These are phyloP conservation scores for Phytophthora crassamura DNA, from an alignment of 352 stramenopile species.

Conservation along the genomic window DNA sequence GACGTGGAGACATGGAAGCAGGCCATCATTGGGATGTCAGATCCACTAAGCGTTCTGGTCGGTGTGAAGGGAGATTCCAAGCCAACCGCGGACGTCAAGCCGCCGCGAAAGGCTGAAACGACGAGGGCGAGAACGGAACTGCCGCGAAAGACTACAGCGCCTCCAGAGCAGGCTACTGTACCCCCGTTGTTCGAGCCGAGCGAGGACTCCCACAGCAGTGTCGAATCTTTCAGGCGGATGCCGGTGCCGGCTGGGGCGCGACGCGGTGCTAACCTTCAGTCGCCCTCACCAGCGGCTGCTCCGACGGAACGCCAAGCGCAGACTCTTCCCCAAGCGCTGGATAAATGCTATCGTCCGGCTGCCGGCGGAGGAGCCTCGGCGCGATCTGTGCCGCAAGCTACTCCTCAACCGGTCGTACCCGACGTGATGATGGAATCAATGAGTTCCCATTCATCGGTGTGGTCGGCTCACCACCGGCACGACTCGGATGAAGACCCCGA, in stretches of 20 bases:
- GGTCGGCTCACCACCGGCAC: neutral
- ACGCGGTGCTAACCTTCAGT: neutral
- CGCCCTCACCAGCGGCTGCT: too few species aligned
- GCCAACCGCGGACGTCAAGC: too few species aligned
- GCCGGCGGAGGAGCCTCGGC: neutral
- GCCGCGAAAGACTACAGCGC: too few species aligned
- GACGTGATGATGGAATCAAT: conserved; percentile 12
- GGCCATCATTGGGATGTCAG: neutral
- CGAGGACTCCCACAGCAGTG: conserved; percentile 4
- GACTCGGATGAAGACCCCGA: conserved; percentile 6
- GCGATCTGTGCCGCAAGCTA: neutral
- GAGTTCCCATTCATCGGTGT: neutral
- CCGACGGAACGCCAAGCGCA: too few species aligned
- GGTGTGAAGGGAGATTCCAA: neutral
- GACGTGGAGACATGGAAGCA: conserved; percentile 3
- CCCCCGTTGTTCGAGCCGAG: neutral
- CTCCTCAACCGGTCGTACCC: neutral
- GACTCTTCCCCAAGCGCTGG: neutral
- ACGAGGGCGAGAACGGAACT: too few species aligned
- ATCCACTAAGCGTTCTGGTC: neutral
- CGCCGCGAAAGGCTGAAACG: too few species aligned
- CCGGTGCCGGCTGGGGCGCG: neutral
- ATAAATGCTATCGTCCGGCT: neutral
- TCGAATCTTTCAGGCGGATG: conserved; percentile 4
- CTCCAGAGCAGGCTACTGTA: too few species aligned